Base-by-base conservation (phyloP, 768 basidiomycete genomes). In the Boletus rubescentipes region DNA sequence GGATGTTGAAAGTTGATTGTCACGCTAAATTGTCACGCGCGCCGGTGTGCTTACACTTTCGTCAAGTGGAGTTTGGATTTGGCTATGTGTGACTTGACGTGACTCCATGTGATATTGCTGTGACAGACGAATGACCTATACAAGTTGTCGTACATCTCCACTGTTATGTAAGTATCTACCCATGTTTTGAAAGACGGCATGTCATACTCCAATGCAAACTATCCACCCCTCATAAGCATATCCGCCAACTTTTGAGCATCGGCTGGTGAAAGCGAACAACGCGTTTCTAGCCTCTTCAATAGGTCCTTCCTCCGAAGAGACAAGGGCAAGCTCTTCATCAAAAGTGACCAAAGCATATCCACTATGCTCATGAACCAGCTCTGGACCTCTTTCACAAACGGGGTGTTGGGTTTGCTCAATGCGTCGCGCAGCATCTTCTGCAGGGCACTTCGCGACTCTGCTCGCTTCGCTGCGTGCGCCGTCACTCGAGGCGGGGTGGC, bases 351-450 rank as follows among this genome's bases (percentile, higher is more conserved):
- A 5, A 56, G 26, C 45, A 16, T 26, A 4, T 32, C 21, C 5
- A 56, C 21, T 7, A 40, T 18, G 16, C 11, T 15, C 15, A 5
- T 4, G 15, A 57, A 31, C 56, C 56, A 50, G 21, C 47, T 30
- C 20, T 43, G 14, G n/a, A 39, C 29, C 10, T 57, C 56, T 14
- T 26, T 34, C 46, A 40, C n/a, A 1, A 57, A 58, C 10, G 56
- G 9, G 4, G 26, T 5, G 4, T 5, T 30, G 11, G 44, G 15
- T 0, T 2, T 14, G 32, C 9, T 38, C 8, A 56, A 8, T 6
- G 34, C 31, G 1, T 41, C 23, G 5, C 6, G n/a, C 14, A 59
- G 26, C 49, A 53, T 38, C 0, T 20, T 16, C 4, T 30, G 49
- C 1, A 58, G 35, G 9, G 11, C 31, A 7, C 1, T 9, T 16